Percentiles rank a stretch among this genome's conserved stretches.
Evolutionary conservation across 805 yeast genomes (phyloP).

Genomic region (Saccharomycopsis javanensis): DNA sequence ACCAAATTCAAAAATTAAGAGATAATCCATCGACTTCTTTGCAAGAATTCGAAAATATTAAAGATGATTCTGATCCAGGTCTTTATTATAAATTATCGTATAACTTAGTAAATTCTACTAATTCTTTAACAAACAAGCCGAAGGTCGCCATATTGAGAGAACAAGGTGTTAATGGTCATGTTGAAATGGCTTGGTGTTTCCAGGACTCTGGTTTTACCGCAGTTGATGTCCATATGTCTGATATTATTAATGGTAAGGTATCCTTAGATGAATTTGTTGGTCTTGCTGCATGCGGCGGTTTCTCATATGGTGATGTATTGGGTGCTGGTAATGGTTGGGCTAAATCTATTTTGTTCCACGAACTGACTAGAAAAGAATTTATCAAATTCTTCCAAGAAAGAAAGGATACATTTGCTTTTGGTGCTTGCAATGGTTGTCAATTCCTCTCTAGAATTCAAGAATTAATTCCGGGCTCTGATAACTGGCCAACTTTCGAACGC

Average conservation of each 20-base stretch:
- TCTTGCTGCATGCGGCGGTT: slow-evolving; percentile 97
- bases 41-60: slow-evolving; percentile 68
- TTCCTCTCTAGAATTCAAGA: slow-evolving; percentile 79
- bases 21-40: slow-evolving; percentile 89
- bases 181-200: slow-evolving; percentile 97
- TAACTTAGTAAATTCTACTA: slow-evolving; percentile 43
- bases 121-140: slow-evolving; percentile 44
- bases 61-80: slow-evolving; percentile 86
- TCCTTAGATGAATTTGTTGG: slow-evolving; percentile 77
- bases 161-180: slow-evolving; percentile 97
- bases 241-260: slow-evolving; percentile 65
- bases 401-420: slow-evolving; percentile 88
- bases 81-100: slow-evolving; percentile 70
- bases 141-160: slow-evolving; percentile 94
- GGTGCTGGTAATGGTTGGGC: slow-evolving; percentile 99
- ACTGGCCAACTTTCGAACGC: slow-evolving; percentile 94
- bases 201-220: slow-evolving; percentile 89
- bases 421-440: slow-evolving; percentile 98
- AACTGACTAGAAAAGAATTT: slow-evolving; percentile 66
- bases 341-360: slow-evolving; percentile 82
- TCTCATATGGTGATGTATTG: slow-evolving; percentile 95
- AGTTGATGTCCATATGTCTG: slow-evolving; percentile 96
- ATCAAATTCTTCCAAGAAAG: slow-evolving; percentile 74
- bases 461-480: slow-evolving; percentile 84
- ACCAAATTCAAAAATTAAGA: slow-evolving; percentile 80